phyloP scores from a whole-genome alignment of 306 rosid species.

The Styphnolobium japonicum region DNA sequence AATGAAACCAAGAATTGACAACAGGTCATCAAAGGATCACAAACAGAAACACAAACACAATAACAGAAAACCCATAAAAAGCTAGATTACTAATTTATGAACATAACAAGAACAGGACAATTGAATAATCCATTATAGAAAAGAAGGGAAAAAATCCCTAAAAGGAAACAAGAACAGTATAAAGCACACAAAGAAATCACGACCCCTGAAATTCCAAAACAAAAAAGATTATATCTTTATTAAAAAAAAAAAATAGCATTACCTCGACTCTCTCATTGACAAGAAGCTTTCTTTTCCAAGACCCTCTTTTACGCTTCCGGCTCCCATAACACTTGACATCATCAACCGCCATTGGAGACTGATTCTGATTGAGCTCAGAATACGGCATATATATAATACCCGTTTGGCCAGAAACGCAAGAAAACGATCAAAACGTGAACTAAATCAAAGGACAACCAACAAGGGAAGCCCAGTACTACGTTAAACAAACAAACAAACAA shows the following conservation, averaged over 20 bases:
- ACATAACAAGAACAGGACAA: not conserved
- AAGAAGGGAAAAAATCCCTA: not conserved
- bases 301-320: slow-evolving; percentile 22
- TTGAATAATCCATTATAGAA: not conserved
- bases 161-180: not conserved
- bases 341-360: slow-evolving; percentile 31
- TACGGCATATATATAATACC: not conserved
- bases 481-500: not conserved
- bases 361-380: not conserved
- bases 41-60: not conserved
- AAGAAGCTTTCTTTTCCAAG: slow-evolving; percentile 6
- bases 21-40: not conserved
- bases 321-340: not conserved
- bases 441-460: not conserved
- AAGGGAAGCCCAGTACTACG: not conserved
- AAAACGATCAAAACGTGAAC: not conserved
- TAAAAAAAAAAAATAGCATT: not conserved
- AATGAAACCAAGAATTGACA: not conserved
- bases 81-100: not conserved
- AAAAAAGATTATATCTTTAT: not conserved
- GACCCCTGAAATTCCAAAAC: not conserved
- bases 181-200: not conserved
- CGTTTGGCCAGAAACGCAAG: not conserved
- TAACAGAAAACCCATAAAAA: not conserved
- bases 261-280: slow-evolving; percentile 46